Percentiles rank a stretch among this genome's conserved stretches.
These are phyloP conservation scores for Senna tora DNA, from an alignment of 306 rosid genomes.

Conservation along the genomic window DNA sequence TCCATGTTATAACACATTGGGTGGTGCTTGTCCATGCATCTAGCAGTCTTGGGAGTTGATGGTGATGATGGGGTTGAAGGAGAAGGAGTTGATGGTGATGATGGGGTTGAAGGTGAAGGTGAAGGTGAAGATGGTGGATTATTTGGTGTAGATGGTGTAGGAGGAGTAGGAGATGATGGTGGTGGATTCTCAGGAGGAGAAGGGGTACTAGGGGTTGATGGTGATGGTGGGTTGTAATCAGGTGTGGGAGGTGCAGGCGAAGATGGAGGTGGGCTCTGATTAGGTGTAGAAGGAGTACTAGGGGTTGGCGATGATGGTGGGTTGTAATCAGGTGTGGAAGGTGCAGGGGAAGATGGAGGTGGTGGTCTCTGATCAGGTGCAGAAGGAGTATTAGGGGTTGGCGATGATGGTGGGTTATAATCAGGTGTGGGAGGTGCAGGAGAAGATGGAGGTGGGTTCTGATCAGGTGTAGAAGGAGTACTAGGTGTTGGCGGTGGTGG, in stretches of 20 bases:
- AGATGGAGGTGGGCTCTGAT: neutral
- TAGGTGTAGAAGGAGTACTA: neutral
- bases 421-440: slow-evolving; percentile 13
- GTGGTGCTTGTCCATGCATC: slow-evolving; percentile 49
- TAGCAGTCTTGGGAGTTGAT: slow-evolving; percentile 33
- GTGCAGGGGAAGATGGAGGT: neutral
- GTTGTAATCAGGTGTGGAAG: neutral
- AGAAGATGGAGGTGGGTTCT: neutral
- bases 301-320: neutral
- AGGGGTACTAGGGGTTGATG: neutral
- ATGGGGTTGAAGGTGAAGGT: neutral
- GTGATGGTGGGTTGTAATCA: neutral
- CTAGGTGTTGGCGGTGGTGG: slow-evolving; percentile 18
- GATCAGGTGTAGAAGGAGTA: neutral
- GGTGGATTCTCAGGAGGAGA: neutral
- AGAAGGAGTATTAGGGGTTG: neutral
- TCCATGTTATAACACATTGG: slow-evolving; percentile 48
- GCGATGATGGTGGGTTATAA: slow-evolving; percentile 12
- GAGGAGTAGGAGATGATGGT: neutral
- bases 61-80: slow-evolving; percentile 1
- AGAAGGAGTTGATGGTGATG: neutral
- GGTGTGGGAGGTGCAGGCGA: neutral
- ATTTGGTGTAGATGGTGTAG: slow-evolving; percentile 11
- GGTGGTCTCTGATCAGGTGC: neutral
- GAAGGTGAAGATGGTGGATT: neutral